phyloP scores from a whole-genome alignment of 2,329 filamentous ascomycete species.

The Talaromyces pinophilus region DNA sequence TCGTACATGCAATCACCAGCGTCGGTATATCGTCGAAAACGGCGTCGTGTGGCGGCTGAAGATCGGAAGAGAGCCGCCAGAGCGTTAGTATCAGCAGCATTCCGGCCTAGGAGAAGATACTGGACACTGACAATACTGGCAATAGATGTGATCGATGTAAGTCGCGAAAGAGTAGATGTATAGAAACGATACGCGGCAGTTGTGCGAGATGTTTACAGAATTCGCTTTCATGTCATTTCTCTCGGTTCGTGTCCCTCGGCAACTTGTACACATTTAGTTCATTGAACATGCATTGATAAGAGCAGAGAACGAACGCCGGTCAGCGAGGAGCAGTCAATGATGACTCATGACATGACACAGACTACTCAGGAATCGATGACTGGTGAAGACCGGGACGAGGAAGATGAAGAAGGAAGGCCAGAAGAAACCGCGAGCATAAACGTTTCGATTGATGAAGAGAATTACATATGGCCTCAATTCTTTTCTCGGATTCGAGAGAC shows the following conservation, averaged over 20 bases:
- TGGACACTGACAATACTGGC: background rate
- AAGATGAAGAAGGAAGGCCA: background rate
- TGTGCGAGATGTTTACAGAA: slow-evolving; percentile 35
- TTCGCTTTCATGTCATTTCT: slow-evolving; percentile 30
- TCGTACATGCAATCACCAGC: slow-evolving; percentile 1
- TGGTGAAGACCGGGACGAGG: background rate
- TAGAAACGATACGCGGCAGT: slow-evolving; percentile 30
- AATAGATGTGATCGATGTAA: slow-evolving; percentile 39
- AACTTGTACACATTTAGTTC: background rate
- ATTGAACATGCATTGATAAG: background rate
- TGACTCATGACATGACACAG: background rate
- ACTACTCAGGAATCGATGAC: background rate
- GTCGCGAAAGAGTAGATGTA: slow-evolving; percentile 39
- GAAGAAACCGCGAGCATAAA: background rate
- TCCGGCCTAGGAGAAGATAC: background rate
- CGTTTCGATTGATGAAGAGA: slow-evolving; percentile 4
- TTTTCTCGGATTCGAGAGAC: slow-evolving; percentile 10
- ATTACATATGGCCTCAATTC: slow-evolving; percentile 13
- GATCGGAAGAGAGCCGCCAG: slow-evolving; percentile 38
- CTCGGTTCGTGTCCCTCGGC: slow-evolving; percentile 19
- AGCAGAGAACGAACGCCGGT: slow-evolving; percentile 4
- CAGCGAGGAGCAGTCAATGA: background rate
- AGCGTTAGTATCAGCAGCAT: slow-evolving; percentile 27
- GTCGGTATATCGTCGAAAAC: slow-evolving; percentile 25
- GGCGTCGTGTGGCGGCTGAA: slow-evolving; percentile 36